Percentiles rank a stretch among this genome's conserved stretches.
phyloP scores from a whole-genome alignment of 2,329 filamentous ascomycete species.

The Arthrobotrys iridis region DNA sequence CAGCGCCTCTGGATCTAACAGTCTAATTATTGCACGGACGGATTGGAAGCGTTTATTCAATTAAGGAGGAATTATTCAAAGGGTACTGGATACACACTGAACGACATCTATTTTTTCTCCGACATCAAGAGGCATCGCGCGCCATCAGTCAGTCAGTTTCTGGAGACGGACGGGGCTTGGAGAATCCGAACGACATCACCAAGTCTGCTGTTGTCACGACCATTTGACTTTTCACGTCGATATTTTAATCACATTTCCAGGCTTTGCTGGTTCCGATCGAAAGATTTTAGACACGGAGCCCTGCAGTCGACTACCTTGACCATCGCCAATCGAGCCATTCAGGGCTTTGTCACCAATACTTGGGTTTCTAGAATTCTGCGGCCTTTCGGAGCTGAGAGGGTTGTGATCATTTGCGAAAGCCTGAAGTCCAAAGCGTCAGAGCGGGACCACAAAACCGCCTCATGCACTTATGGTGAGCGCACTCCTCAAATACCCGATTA shows the following conservation, averaged over 20 bases:
- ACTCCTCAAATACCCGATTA: neutral
- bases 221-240: neutral
- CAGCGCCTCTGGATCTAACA: constrained; percentile 41
- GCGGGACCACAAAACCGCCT: constrained; percentile 27
- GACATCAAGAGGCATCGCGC: constrained; percentile 3
- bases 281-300: neutral
- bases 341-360: constrained; percentile 12
- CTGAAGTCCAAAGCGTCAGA: constrained; percentile 28
- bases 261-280: constrained; percentile 3
- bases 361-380: neutral
- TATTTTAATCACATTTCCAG: constrained; percentile 19
- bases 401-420: neutral
- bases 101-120: neutral
- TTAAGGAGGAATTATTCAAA: constrained; percentile 9
- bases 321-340: constrained; percentile 13
- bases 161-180: neutral
- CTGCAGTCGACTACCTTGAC: constrained; percentile 15
- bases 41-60: constrained; percentile 27
- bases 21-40: neutral
- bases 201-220: constrained; percentile 2
- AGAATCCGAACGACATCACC: neutral
- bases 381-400: constrained; percentile 13
- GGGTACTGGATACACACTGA: constrained; percentile 27
- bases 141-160: constrained; percentile 7
- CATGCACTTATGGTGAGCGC: constrained; percentile 44